Evolutionary conservation across 140 eudicot species (phyloP).

Genomic region (Anethum foeniculum): DNA sequence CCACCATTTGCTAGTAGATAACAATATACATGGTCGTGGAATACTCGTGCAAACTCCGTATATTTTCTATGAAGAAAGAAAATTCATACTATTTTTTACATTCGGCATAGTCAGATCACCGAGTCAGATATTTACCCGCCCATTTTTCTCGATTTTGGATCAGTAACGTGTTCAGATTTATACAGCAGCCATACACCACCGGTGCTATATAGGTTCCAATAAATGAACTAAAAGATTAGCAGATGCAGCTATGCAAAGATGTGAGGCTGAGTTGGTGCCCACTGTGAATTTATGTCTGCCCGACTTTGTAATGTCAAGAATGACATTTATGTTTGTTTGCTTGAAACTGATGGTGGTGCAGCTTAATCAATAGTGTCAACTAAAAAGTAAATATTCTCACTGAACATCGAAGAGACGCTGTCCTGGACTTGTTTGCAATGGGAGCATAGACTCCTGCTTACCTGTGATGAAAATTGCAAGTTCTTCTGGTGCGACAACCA

Average conservation of each 20-base stretch:
- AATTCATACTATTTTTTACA: background rate
- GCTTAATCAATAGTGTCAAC: background rate
- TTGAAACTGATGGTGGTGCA: background rate
- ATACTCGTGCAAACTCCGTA: background rate
- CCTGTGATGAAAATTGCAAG: constrained; percentile 65
- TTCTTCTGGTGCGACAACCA: constrained; percentile 89
- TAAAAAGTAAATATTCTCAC: background rate
- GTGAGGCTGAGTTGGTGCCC: background rate
- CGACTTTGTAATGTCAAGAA: background rate
- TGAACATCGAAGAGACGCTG: constrained; percentile 18
- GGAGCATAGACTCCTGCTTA: constrained; percentile 56
- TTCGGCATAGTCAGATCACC: background rate
- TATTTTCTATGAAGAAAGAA: background rate
- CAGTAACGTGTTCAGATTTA: background rate
- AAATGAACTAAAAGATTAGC: background rate
- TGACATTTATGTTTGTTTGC: background rate
- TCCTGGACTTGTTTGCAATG: constrained; percentile 48
- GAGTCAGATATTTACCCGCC: background rate
- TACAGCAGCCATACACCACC: background rate
- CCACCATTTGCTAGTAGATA: background rate
- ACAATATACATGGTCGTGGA: background rate
- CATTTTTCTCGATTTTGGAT: background rate
- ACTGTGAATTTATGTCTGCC: background rate
- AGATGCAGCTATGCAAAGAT: background rate
- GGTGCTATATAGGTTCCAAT: background rate